Evolutionary conservation across 495 filamentous ascomycete genomes (phyloP), one percentile per base, ranked within the genome.

Genomic region (Daldinia concentrica): DNA sequence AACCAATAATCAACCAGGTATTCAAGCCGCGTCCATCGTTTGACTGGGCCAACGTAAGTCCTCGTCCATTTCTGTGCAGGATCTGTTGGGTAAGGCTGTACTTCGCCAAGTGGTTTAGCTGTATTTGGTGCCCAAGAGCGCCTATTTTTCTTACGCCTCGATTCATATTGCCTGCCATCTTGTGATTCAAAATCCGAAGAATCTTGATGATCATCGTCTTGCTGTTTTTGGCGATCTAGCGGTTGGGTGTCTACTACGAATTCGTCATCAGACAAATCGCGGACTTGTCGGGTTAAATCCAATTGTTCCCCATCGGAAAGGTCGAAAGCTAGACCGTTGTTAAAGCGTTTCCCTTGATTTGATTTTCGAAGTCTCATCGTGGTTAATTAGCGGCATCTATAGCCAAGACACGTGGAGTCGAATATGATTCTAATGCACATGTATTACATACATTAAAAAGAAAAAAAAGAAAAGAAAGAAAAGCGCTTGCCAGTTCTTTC

Each of bases 1-100:
- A 80, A 83, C 82, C 82, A 81, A 61, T 77, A 73, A 57, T 84
- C 80, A 8, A 82, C 68, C 7, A 84, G 76, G 11, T 77, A 75
- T 19, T 75, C 70, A 58, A 83, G 82, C 1, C 82, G 74, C 1
- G 82, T 82, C 75, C 82, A 84, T 52, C 80, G 74, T 32, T 80
- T 78, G 14, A 84, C 74, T 12, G 82, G 81, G 2, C 82, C 82
- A 58, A 80, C 76, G 61, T 83, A 84, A 24, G 81, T 79, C 45
- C 82, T 81, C 1, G 82, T 83, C 76, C 76, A 78, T 73, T 79
- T 82, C 32, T 78, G 76, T 26, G 81, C 76, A 2, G 80, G 78
- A 65, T 84, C 82, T 7, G 79, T 78, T 3, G 82, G 82, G 52
- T 84, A 84, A 7, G 74, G 74, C 9, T 79, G 77, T 26, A 83